Evolutionary conservation across 2,329 filamentous ascomycete species (phyloP).

Genomic region (Xenosphaeropsis pyriputrescens): DNA sequence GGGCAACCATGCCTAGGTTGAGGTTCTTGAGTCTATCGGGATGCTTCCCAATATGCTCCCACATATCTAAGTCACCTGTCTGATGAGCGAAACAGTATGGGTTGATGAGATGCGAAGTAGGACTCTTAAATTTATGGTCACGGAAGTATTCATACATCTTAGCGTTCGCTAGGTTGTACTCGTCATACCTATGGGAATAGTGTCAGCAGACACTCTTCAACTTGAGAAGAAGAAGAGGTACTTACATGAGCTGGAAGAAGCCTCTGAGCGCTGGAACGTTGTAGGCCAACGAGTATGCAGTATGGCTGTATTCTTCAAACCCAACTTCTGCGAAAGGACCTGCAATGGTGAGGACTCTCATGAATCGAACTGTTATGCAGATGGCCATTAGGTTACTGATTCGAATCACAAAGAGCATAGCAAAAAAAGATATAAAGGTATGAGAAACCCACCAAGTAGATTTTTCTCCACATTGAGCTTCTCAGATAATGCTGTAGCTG

Average conservation of each 20-base stretch:
- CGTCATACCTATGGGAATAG: conserved; percentile 8
- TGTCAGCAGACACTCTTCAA: neutral
- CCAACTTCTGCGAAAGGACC: conserved; percentile 8
- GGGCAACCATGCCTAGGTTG: conserved; percentile 14
- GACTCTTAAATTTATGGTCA: conserved; percentile 8
- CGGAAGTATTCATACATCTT: conserved; percentile 11
- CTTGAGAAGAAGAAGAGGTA: neutral
- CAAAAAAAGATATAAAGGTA: no score
- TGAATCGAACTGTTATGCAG: conserved; percentile 8
- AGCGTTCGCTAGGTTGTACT: conserved; percentile 6
- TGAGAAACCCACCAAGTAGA: conserved; percentile 8
- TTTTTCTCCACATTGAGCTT: conserved; percentile 10
- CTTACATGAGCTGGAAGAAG: conserved; percentile 9
- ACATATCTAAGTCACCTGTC: conserved; percentile 11
- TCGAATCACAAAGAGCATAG: no score
- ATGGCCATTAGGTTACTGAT: no score
- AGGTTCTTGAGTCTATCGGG: conserved; percentile 13
- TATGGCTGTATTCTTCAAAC: conserved; percentile 11
- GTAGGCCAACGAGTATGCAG: conserved; percentile 9
- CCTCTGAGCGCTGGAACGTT: conserved; percentile 6
- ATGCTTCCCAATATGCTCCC: conserved; percentile 11
- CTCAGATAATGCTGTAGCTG: conserved; percentile 6
- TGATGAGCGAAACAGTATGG: conserved; percentile 14
- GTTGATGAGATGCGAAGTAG: conserved; percentile 9
- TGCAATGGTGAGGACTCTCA: conserved; percentile 7